A percentile compares a stretch with the other conserved stretches of the same genome.
Evolutionary conservation across 371 early-diverging fungal genomes (phyloP).

Genomic region (Apophysomyces sp.): DNA sequence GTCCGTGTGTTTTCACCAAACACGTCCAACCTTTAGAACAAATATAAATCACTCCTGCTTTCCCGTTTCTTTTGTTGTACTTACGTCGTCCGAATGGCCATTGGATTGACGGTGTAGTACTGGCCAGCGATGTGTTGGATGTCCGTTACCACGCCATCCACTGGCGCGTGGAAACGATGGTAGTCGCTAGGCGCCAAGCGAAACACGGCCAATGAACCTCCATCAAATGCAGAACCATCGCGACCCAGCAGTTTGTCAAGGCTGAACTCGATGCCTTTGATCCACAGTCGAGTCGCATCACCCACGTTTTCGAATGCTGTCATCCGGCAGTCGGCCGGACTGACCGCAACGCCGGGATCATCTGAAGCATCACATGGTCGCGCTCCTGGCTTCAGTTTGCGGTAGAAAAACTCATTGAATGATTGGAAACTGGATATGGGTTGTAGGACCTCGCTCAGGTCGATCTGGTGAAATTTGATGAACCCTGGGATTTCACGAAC

Average conservation of each 20-base stretch:
- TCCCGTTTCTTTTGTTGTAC: not conserved
- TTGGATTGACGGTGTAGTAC: conserved; percentile 87
- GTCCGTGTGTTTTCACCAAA: conserved; percentile 83
- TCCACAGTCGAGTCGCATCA: conserved; percentile 80
- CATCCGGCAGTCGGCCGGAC: conserved; percentile 82
- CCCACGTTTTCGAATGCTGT: conserved; percentile 69
- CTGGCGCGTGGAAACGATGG: conserved; percentile 83
- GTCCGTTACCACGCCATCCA: conserved; percentile 68
- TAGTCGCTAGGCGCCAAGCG: conserved; percentile 91
- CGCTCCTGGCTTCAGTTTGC: conserved; percentile 73
- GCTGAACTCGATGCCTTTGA: conserved; percentile 82
- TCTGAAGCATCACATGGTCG: conserved; percentile 65
- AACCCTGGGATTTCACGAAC: conserved; percentile 73
- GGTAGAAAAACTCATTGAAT: conserved; percentile 90
- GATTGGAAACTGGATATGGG: conserved; percentile 70
- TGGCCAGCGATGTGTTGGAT: conserved; percentile 64
- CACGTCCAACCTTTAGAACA: conserved; percentile 61
- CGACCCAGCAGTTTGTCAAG: conserved; percentile 54
- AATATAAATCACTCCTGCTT: not conserved
- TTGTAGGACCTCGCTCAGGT: conserved; percentile 60
- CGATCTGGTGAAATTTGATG: conserved; percentile 74
- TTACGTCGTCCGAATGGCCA: conserved; percentile 76
- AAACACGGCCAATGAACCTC: conserved; percentile 75
- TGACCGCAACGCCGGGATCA: conserved; percentile 68
- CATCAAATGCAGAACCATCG: conserved; percentile 55